Percentiles rank a stretch among this genome's conserved stretches.
Conservation (phyloP, 208 protist species). For the Leishmania mexicana region DNA sequence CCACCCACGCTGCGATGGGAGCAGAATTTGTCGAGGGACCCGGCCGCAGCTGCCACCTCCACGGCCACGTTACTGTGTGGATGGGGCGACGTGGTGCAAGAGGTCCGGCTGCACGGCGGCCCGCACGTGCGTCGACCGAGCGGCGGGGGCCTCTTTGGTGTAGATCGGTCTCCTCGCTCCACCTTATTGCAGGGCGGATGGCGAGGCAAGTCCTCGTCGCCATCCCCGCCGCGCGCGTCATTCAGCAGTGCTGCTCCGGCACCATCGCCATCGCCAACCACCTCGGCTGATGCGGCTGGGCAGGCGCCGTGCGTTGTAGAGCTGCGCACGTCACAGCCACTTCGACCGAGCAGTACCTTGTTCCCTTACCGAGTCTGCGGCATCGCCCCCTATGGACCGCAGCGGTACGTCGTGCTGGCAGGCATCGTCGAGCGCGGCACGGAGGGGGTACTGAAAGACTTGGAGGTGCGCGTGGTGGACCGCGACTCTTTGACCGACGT, state of each 20-base stretch:
- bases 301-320: slow-evolving; percentile 8
- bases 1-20: slow-evolving; percentile 68
- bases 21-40: neutral
- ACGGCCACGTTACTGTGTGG: slow-evolving; percentile 45
- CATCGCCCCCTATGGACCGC: slow-evolving; percentile 54
- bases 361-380: slow-evolving; percentile 70
- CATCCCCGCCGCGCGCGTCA: neutral
- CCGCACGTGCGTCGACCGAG: neutral
- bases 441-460: slow-evolving; percentile 49
- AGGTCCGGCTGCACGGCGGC: slow-evolving; percentile 31
- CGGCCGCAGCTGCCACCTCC: neutral
- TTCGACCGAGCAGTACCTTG: slow-evolving; percentile 25
- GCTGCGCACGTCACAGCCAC: slow-evolving; percentile 18
- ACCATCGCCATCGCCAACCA: neutral
- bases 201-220: neutral
- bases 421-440: slow-evolving; percentile 31
- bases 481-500: slow-evolving; percentile 44
- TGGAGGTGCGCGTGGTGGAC: slow-evolving; percentile 78
- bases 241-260: neutral
- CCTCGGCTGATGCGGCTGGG: neutral
- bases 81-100: slow-evolving; percentile 76
- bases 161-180: neutral
- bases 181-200: neutral
- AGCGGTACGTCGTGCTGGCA: slow-evolving; percentile 59
- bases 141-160: neutral